phyloP scores from a whole-genome alignment of 805 yeast genomes.

The Myxozyma vanderwaltii region DNA sequence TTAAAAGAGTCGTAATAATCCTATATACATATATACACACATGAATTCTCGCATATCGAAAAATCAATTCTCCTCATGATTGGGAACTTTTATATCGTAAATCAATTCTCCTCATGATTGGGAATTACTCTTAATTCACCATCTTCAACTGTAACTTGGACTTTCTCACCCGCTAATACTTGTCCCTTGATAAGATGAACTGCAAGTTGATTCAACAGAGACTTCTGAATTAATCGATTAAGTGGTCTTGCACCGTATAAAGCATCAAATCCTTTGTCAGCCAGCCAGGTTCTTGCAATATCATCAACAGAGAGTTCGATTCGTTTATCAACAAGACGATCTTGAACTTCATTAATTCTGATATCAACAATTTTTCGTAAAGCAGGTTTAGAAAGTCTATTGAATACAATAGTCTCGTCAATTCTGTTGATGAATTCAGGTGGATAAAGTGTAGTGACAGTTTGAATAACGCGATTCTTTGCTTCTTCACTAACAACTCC shows the following conservation, averaged over 20 bases:
- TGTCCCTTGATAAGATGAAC: conserved; percentile 76
- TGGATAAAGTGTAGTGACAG: conserved; percentile 73
- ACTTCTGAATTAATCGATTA: conserved; percentile 83
- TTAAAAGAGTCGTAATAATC: not conserved
- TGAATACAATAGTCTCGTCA: conserved; percentile 92
- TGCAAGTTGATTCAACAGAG: conserved; percentile 87
- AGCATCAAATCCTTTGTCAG: conserved; percentile 86
- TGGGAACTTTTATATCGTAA: no score
- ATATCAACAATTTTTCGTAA: conserved; percentile 81
- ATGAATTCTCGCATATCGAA: not conserved
- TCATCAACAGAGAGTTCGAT: conserved; percentile 59
- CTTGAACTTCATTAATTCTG: conserved; percentile 77
- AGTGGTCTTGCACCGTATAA: conserved; percentile 95
- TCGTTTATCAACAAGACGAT: conserved; percentile 75
- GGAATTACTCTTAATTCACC: conserved; percentile 51
- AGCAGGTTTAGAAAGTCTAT: conserved; percentile 77
- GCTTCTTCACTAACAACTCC: conserved; percentile 59
- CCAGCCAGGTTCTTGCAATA: conserved; percentile 74
- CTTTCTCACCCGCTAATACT: conserved; percentile 59
- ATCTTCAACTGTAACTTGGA: conserved; percentile 52
- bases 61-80: not conserved
- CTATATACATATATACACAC: not conserved
- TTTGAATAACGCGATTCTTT: conserved; percentile 62
- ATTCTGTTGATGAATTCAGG: conserved; percentile 95
- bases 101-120: conserved; percentile 44